Conservation (phyloP, 768 basidiomycete genomes). For the Boletus coccyginus region DNA sequence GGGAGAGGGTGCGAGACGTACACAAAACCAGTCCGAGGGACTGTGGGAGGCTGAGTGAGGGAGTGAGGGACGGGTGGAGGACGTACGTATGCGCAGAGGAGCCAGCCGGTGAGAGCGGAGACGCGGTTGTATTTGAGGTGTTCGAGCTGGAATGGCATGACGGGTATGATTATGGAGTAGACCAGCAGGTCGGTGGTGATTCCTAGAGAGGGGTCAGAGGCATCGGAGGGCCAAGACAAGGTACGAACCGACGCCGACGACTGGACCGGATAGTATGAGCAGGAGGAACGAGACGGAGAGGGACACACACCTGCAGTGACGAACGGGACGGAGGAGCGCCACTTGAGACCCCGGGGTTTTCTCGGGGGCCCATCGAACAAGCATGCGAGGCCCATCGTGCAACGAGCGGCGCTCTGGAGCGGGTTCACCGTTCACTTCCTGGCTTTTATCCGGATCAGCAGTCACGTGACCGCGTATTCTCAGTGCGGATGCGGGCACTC, state of each 20-base stretch:
- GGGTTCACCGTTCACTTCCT: too few relatives aligned
- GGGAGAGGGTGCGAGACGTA: too few relatives aligned
- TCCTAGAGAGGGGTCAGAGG: conserved; percentile 20
- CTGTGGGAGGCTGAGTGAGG: conserved; percentile 29
- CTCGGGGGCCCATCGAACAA: not conserved
- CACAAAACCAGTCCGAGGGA: conserved; percentile 39
- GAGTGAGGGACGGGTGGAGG: not conserved
- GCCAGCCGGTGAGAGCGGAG: conserved; percentile 56
- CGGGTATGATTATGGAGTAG: conserved; percentile 61
- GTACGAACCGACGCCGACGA: conserved; percentile 48
- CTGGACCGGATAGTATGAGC: conserved; percentile 21
- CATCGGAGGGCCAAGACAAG: too few relatives aligned
- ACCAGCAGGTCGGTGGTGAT: conserved; percentile 53
- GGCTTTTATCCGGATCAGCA: not conserved
- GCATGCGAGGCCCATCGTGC: conserved; percentile 9
- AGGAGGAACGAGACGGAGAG: too few relatives aligned
- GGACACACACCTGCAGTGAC: conserved; percentile 42
- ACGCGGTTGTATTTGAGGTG: conserved; percentile 42
- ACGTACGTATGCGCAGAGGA: conserved; percentile 54
- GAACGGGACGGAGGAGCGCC: conserved; percentile 60
- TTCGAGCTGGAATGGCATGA: conserved; percentile 62
- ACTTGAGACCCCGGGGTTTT: conserved; percentile 46
- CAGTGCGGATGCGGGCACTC: too few relatives aligned
- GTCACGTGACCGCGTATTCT: conserved; percentile 5
- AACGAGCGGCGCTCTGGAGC: not conserved